Percentiles rank a stretch among this genome's conserved stretches.
Conservation (phyloP, 345 rosid genomes). For the Geranium brycei region DNA sequence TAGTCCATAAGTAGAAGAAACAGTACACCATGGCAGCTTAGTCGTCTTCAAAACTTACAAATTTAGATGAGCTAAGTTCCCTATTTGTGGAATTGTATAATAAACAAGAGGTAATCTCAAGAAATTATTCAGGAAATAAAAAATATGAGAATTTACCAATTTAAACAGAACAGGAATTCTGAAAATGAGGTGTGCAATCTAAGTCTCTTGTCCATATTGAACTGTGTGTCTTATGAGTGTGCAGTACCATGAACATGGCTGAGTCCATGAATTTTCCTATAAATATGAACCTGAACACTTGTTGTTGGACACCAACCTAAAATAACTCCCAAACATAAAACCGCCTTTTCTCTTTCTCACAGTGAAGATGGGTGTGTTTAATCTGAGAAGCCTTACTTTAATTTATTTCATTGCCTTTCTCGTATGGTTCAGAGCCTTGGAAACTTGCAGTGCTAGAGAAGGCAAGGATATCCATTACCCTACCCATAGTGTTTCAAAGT, state of each 20-base stretch:
- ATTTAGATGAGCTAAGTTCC: not conserved
- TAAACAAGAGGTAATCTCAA: not conserved
- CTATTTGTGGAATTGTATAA: not conserved
- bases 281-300: conserved; percentile 13
- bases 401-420: conserved; percentile 17
- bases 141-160: not conserved
- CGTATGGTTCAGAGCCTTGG: conserved; percentile 19
- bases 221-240: conserved; percentile 20
- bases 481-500: not conserved
- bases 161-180: conserved; percentile 12
- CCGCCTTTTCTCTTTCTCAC: not conserved
- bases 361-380: conserved; percentile 23
- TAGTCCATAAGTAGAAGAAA: not conserved
- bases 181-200: conserved; percentile 4
- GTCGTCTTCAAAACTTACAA: not conserved
- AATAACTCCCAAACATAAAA: conserved; percentile 5
- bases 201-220: conserved; percentile 15
- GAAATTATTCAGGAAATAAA: not conserved
- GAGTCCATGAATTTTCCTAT: conserved; percentile 21
- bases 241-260: conserved; percentile 5
- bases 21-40: not conserved
- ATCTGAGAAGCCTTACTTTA: conserved; percentile 14
- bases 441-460: conserved; percentile 37
- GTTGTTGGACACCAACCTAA: not conserved
- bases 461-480: conserved; percentile 11